A percentile compares a stretch with the other conserved stretches of the same genome.
phyloP scores from a whole-genome alignment of 2,329 filamentous ascomycete genomes.

The Pseudonectria foliicola region DNA sequence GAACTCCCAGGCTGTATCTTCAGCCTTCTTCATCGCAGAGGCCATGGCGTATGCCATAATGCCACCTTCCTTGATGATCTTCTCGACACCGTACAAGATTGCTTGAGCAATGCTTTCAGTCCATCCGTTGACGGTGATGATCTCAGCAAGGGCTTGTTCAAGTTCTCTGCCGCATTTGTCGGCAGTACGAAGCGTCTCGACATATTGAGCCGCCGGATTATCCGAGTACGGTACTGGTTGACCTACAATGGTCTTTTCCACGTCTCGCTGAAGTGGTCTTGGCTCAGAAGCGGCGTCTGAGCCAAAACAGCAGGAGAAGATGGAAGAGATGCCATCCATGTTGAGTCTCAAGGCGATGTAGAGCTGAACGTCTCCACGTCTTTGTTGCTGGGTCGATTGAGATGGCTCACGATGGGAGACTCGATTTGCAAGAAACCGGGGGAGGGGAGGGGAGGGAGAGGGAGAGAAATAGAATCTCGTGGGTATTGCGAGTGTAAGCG shows the following conservation, averaged over 20 bases:
- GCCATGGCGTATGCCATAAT: constrained; percentile 7
- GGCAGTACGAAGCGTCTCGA: constrained; percentile 6
- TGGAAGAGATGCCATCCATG: no score
- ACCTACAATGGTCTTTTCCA: not conserved
- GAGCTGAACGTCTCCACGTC: no score
- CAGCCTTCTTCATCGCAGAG: constrained; percentile 9
- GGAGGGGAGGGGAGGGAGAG: no score
- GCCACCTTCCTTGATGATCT: constrained; percentile 7
- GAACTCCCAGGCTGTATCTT: constrained; percentile 7
- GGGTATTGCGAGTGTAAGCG: no score
- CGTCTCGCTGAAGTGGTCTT: not conserved
- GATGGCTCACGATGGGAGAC: no score
- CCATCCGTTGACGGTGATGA: constrained; percentile 10
- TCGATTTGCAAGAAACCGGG: no score
- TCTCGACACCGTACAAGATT: constrained; percentile 11
- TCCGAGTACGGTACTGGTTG: constrained; percentile 6
- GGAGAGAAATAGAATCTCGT: no score
- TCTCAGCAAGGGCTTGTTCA: constrained; percentile 3
- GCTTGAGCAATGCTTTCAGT: constrained; percentile 11
- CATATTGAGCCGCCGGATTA: constrained; percentile 9
- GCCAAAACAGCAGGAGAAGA: no score
- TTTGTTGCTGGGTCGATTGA: no score
- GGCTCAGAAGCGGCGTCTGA: no score
- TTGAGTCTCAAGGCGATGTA: no score
- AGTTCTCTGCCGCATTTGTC: not conserved